Evolutionary conservation across 2,329 filamentous ascomycete species (phyloP).

Genomic region (Fusarium caatingaense): DNA sequence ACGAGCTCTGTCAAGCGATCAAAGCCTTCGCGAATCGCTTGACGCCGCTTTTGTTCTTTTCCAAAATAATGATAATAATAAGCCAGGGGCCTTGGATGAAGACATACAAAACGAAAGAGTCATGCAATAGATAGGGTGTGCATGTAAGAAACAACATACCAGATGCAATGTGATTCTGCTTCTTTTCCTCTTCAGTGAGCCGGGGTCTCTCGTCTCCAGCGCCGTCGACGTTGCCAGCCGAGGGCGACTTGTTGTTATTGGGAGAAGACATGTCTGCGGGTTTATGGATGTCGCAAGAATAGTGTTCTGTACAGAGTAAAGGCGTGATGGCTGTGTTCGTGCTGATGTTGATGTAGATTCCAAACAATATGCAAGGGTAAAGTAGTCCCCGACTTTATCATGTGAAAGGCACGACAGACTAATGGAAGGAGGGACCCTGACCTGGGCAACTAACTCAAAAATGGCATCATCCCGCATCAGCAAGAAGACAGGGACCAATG

Average conservation of each 20-base stretch:
- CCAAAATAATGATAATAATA: slow-evolving; percentile 30
- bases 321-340: not conserved
- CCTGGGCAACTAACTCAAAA: slow-evolving; percentile 9
- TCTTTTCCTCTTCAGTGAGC: slow-evolving; percentile 65
- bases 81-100: not conserved
- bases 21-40: slow-evolving; percentile 84
- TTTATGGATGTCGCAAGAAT: not conserved
- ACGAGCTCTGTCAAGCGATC: slow-evolving; percentile 84
- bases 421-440: slow-evolving; percentile 28
- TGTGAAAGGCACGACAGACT: slow-evolving; percentile 38
- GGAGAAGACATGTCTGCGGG: slow-evolving; percentile 45
- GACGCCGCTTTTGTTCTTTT: slow-evolving; percentile 58
- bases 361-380: slow-evolving; percentile 45
- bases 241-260: slow-evolving; percentile 47
- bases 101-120: not conserved
- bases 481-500: not conserved
- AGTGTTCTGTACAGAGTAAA: not conserved
- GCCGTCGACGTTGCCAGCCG: slow-evolving; percentile 38
- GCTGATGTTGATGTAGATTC: slow-evolving; percentile 28
- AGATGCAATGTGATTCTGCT: slow-evolving; percentile 66
- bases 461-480: not conserved
- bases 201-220: slow-evolving; percentile 61
- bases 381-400: slow-evolving; percentile 49
- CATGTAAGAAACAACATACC: slow-evolving; percentile 52
- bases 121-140: not conserved